Base-by-base conservation (phyloP, 306 rosid species). In the Dalbergia cultrata region DNA sequence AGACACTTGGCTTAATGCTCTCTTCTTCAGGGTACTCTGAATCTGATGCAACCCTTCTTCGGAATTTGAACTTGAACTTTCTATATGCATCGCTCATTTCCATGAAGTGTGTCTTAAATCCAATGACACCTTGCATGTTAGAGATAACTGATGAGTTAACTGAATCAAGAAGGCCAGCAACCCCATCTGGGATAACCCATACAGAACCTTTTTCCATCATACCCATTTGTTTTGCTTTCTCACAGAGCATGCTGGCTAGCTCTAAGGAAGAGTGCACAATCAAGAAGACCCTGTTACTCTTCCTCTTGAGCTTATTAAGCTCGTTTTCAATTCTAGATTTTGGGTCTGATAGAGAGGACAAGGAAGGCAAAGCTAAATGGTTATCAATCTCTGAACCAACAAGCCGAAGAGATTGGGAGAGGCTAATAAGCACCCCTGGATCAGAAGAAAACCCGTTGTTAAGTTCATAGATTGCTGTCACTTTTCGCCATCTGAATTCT, bases 61-160 rank as follows among this genome's bases (percentile, higher is more conserved):
- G 84, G 72, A 89, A 90, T 72, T 82, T 85, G 50, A 64, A 77
- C 67, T 67, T 88, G 81, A 90, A 89, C 33, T 47, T 63, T 37
- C 37, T 82, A 56, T 85, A 86, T 7, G 47, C 16, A 41, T 53
- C 64, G 3, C 60, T 85, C 14, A 34, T 72, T 61, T 84, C 88
- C 13, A 43, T 34, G 52, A 89, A 86, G 34, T 71, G 77, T 14
- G 88, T 85, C 78, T 78, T 82, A 44, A 90, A 71, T 26, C 95
- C 95, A 75, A 90, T n/a, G 5, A 92, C 80, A 31, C 90, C 92
- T 83, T 87, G 89, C 97, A 92, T 89, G 71, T 77, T 77, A 19
- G 6, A 13, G 39, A 37, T 87, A 41, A 53, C 60, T 7, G 90
- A 87, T 4, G 87, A 64, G n/a, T 89, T 84, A 53, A 81, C 82